These are phyloP conservation scores for Uronychia binucleata DNA, from an alignment of 73 alveolate genomes.

Conservation along the genomic window DNA sequence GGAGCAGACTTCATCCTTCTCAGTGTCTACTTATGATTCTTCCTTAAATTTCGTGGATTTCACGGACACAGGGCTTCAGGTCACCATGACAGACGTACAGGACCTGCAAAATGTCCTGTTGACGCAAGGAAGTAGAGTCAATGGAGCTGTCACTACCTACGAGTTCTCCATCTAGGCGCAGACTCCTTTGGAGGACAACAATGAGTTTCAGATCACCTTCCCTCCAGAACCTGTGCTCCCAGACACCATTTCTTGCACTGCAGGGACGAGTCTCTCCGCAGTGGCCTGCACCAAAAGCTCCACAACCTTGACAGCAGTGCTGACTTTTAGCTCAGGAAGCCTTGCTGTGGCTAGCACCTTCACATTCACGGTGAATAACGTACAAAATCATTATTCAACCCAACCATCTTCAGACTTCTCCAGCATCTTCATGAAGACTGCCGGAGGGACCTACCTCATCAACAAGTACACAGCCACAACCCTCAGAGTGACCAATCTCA, in stretches of 20 bases:
- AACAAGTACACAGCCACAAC: background rate
- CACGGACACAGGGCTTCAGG: background rate
- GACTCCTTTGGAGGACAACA: background rate
- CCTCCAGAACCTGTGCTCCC: background rate
- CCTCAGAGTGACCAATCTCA: background rate
- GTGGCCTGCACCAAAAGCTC: background rate
- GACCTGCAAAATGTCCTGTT: background rate
- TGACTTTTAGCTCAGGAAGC: background rate
- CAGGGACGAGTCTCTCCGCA: background rate
- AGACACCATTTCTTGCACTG: background rate
- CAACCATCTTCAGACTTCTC: background rate
- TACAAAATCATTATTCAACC: background rate
- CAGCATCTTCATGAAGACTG: background rate
- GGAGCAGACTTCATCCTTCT: background rate
- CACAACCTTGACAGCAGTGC: background rate
- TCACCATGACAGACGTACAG: background rate
- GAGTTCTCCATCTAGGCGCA: background rate
- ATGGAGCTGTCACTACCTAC: background rate
- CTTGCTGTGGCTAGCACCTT: background rate
- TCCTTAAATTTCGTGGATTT: background rate
- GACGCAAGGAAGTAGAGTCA: background rate
- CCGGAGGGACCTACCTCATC: background rate
- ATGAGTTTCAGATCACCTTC: background rate
- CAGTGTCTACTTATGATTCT: constrained; percentile 3
- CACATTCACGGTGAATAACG: background rate